A percentile compares a stretch with the other conserved stretches of the same genome.
These are phyloP conservation scores for Vanderwaltozyma verrucispora DNA, from an alignment of 805 yeast species.

Conservation along the genomic window DNA sequence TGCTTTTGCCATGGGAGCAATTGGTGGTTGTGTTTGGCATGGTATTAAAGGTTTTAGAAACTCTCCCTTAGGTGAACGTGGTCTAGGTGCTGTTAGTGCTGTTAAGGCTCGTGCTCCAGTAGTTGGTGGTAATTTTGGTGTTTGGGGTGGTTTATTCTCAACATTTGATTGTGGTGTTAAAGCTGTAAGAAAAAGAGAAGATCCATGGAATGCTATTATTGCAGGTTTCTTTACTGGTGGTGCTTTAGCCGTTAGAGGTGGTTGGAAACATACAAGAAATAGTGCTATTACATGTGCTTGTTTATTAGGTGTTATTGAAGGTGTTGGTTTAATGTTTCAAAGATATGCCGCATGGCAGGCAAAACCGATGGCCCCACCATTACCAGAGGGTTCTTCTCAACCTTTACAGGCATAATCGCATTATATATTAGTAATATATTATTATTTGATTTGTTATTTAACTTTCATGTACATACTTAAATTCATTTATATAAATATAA, in stretches of 20 bases:
- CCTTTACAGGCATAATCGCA: constrained; percentile 27
- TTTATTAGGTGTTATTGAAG: constrained; percentile 92
- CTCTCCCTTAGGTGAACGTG: constrained; percentile 94
- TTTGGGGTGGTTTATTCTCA: constrained; percentile 98
- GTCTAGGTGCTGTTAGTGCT: constrained; percentile 80
- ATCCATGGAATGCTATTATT: constrained; percentile 95
- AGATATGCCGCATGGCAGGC: constrained; percentile 80
- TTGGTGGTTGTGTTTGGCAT: constrained; percentile 99
- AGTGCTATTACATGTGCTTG: constrained; percentile 97
- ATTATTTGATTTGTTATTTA: background rate
- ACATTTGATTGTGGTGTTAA: constrained; percentile 93
- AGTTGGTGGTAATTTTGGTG: constrained; percentile 98
- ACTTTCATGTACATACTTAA: constrained; percentile 1
- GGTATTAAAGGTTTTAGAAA: constrained; percentile 98
- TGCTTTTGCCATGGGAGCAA: constrained; percentile 98
- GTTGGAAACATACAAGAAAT: constrained; percentile 93
- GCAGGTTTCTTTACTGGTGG: constrained; percentile 99
- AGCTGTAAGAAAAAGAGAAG: constrained; percentile 94
- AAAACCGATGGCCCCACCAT: constrained; percentile 55
- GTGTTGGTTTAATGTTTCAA: constrained; percentile 94
- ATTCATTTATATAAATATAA: background rate
- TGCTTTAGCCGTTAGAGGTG: constrained; percentile 95
- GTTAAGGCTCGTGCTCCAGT: constrained; percentile 96
- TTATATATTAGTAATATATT: background rate
- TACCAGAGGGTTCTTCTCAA: constrained; percentile 34